Conservation (phyloP, 148 eudicot genomes). For the Nepenthes gracilis region DNA sequence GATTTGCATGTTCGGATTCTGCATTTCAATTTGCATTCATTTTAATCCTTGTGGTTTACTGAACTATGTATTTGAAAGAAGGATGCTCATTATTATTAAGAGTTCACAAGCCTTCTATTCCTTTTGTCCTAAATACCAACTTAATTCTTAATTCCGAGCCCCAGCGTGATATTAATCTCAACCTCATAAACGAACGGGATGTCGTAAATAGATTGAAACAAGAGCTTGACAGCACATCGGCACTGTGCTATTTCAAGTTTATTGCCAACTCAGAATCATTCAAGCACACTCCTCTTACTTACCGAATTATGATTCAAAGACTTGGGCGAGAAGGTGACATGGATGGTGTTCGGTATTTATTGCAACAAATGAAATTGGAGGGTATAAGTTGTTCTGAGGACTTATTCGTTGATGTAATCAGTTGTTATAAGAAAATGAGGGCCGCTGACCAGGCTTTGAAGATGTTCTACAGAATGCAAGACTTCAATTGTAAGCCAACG, state of each 20-base stretch:
- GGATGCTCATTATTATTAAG: constrained; percentile 63
- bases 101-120: constrained; percentile 50
- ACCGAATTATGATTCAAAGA: constrained; percentile 54
- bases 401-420: constrained; percentile 53
- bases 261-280: constrained; percentile 42
- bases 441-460: constrained; percentile 67
- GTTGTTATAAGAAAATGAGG: constrained; percentile 35
- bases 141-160: constrained; percentile 16
- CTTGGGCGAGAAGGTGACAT: constrained; percentile 45
- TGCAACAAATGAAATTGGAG: constrained; percentile 74
- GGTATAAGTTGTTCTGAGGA: constrained; percentile 60
- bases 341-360: constrained; percentile 66
- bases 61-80: constrained; percentile 58
- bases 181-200: constrained; percentile 29
- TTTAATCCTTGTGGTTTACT: no score
- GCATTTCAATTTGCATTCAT: no score
- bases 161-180: constrained; percentile 8
- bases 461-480: constrained; percentile 59
- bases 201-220: constrained; percentile 39
- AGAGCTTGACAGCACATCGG: constrained; percentile 36
- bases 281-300: constrained; percentile 61
- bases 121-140: constrained; percentile 59
- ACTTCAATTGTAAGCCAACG: constrained; percentile 57
- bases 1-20: no score
- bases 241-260: constrained; percentile 54